Evolutionary conservation across 2,329 filamentous ascomycete genomes (phyloP), one percentile per base, ranked within the genome.

Genomic region (Fusarium proliferatum): DNA sequence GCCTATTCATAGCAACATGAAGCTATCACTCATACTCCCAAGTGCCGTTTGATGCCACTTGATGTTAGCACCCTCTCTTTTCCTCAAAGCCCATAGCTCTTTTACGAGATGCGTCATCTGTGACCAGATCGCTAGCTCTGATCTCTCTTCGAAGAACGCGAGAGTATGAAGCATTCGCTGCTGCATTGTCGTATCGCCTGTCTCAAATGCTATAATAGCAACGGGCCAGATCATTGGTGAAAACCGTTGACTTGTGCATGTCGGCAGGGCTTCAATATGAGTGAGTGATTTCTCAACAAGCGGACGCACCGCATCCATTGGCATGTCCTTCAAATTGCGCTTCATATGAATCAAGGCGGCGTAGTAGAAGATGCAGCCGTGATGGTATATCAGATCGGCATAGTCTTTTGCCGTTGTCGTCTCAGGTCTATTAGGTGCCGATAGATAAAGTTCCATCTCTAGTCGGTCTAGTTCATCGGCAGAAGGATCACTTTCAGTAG

Each of bases 221-320:
- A 77, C 59, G 12, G 76, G 76, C 76, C 76, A 77, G 15, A 78
- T 52, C 76, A 77, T 78, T 34, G 76, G 76, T 1, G 64, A 76
- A 23, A 69, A 78, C 7, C 70, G 76, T 16, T 74, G 60, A 8
- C 39, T 53, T 9, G 76, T 77, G 15, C 61, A 43, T 2, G 34
- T 28, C 16, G 61, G 61, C 7, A 77, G 17, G 36, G 74, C 71
- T 51, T 77, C 76, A 5, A 77, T 49, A 30, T 77, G 76, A 3
- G 67, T 61, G 7, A 77, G 53, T 2, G 76, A 71, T 41, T 78
- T 77, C 57, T 76, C 74, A 45, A 77, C 62, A 16, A 77, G 62
- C 4, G 74, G 64, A 38, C 77, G 76, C 11, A 77, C 76, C 2
- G 76, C 70, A 26, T 64, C 61, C 21, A 77, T 56, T 2, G 76